A percentile compares a stretch with the other conserved stretches of the same genome.
Evolutionary conservation across 805 yeast genomes (phyloP).

Genomic region (Metschnikowia cubensis): DNA sequence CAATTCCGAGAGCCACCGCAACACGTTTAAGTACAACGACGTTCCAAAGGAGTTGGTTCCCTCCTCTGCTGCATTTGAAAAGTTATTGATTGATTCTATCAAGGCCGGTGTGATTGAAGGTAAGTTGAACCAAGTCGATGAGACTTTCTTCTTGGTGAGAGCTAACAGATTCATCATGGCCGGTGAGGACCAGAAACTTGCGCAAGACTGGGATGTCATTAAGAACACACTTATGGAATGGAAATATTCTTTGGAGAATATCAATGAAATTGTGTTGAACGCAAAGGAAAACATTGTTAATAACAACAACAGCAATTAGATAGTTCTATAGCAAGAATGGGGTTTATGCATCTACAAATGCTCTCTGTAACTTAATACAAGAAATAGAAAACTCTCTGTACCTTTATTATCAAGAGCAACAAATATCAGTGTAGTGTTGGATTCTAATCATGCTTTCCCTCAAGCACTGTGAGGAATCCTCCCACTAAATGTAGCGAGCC

Average conservation of each 20-base stretch:
- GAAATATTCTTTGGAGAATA: slow-evolving; percentile 39
- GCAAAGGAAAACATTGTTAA: slow-evolving; percentile 42
- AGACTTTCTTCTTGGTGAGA: slow-evolving; percentile 38
- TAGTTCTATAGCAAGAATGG: neutral
- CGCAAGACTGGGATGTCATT: slow-evolving; percentile 36
- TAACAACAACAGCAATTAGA: slow-evolving; percentile 18
- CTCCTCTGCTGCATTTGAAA: slow-evolving; percentile 33
- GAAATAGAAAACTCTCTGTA: neutral
- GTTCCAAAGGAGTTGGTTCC: slow-evolving; percentile 29
- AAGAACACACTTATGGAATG: slow-evolving; percentile 33
- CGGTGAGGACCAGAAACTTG: slow-evolving; percentile 28
- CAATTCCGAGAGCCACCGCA: slow-evolving; percentile 22
- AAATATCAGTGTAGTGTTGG: too few species aligned
- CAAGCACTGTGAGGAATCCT: slow-evolving; percentile 83
- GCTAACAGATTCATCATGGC: slow-evolving; percentile 40
- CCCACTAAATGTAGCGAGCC: slow-evolving; percentile 96
- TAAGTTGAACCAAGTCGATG: slow-evolving; percentile 41
- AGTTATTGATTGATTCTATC: slow-evolving; percentile 38
- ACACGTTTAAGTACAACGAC: slow-evolving; percentile 33
- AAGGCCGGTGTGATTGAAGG: slow-evolving; percentile 44
- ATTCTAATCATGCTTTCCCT: slow-evolving; percentile 35
- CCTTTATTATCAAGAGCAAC: too few species aligned
- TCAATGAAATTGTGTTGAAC: slow-evolving; percentile 38
- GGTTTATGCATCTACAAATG: slow-evolving; percentile 2
- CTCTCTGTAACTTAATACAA: slow-evolving; percentile 1